These are phyloP conservation scores for Verticillium alfalfae DNA, from an alignment of 2,329 filamentous ascomycete species.

Conservation along the genomic window DNA sequence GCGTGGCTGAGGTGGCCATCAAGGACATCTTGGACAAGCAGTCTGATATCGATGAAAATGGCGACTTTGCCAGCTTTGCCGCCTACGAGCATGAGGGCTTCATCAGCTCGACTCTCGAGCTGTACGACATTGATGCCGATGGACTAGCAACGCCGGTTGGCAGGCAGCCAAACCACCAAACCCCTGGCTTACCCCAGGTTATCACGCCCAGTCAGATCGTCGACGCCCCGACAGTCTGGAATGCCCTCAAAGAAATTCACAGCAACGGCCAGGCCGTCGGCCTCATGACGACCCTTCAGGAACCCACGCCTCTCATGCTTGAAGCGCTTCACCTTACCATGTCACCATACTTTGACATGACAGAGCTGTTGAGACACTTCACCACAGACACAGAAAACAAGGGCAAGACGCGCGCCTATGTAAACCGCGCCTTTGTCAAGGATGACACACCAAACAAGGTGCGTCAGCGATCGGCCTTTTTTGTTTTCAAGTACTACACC, in stretches of 20 bases:
- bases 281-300: conserved; percentile 53
- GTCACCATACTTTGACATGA: conserved; percentile 54
- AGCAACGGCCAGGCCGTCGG: conserved; percentile 38
- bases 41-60: conserved; percentile 23
- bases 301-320: conserved; percentile 55
- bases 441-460: conserved; percentile 30
- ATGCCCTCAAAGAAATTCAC: conserved; percentile 31
- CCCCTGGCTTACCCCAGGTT: conserved; percentile 9
- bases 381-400: conserved; percentile 39
- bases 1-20: conserved; percentile 29
- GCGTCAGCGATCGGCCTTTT: conserved; percentile 53
- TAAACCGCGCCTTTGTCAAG: conserved; percentile 39
- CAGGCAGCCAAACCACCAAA: conserved; percentile 4
- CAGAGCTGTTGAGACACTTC: conserved; percentile 51
- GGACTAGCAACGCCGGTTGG: conserved; percentile 25
- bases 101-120: conserved; percentile 47
- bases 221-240: conserved; percentile 35
- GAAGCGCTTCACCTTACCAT: conserved; percentile 55
- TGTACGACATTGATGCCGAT: conserved; percentile 49
- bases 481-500: conserved; percentile 62
- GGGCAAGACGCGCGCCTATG: conserved; percentile 38
- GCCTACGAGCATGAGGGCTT: conserved; percentile 29
- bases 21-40: conserved; percentile 25
- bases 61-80: conserved; percentile 26
- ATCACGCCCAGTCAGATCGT: conserved; percentile 28